phyloP scores from a whole-genome alignment of 345 rosid species.

The Aquilaria malaccensis region DNA sequence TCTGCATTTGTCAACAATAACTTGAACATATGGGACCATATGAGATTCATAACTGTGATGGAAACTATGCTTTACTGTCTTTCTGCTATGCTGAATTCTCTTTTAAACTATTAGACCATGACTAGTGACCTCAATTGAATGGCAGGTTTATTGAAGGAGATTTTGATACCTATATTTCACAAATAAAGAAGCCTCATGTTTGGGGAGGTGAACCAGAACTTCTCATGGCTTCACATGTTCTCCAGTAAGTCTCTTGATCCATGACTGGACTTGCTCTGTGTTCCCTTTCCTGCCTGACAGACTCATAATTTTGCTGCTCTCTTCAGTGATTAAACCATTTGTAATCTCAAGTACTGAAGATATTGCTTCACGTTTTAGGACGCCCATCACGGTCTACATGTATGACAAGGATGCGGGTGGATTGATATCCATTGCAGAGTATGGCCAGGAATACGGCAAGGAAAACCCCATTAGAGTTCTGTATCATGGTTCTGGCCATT shows the following conservation, averaged over 20 bases:
- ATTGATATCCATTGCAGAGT: constrained; percentile 73
- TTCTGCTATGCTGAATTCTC: neutral
- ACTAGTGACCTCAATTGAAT: constrained; percentile 13
- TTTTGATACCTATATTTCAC: constrained; percentile 68
- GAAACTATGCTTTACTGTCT: neutral
- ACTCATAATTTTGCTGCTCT: neutral
- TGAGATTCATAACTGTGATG: neutral
- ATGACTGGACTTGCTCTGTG: neutral
- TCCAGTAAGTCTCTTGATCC: constrained; percentile 32
- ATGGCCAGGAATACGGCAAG: constrained; percentile 82
- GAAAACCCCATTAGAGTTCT: constrained; percentile 73
- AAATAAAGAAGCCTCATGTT: constrained; percentile 75
- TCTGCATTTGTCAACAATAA: no score
- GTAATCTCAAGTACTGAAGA: no score
- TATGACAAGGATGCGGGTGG: constrained; percentile 66
- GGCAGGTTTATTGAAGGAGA: constrained; percentile 95
- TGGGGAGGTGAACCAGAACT: constrained; percentile 99
- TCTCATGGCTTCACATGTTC: constrained; percentile 96
- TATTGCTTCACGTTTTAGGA: constrained; percentile 37
- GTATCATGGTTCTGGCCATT: constrained; percentile 91
- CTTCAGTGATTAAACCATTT: neutral
- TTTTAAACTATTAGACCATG: constrained; percentile 4
- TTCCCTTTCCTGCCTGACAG: neutral
- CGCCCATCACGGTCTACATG: constrained; percentile 88
- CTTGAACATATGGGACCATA: neutral